Conservation (phyloP, 352 stramenopile genomes). For the Phytopythium cucurbitacearum region DNA sequence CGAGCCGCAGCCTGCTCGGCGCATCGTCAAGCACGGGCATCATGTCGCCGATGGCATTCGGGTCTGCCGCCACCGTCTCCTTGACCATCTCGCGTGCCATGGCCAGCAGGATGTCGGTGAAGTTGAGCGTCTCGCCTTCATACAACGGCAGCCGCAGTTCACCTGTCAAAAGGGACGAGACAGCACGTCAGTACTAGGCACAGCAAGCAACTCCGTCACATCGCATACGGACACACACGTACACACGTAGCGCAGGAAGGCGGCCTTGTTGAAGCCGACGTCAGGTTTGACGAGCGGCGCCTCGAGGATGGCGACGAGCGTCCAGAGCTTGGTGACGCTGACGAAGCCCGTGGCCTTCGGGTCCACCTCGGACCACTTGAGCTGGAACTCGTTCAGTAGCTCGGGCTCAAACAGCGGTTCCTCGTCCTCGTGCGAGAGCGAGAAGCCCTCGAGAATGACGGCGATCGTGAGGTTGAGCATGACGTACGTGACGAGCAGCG, state of each 20-base stretch:
- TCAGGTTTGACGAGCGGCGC: slow-evolving; percentile 67
- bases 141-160: slow-evolving; percentile 78
- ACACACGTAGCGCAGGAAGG: slow-evolving; percentile 60
- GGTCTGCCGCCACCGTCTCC: slow-evolving; percentile 37
- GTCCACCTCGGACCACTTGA: slow-evolving; percentile 88
- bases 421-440: slow-evolving; percentile 75
- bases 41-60: slow-evolving; percentile 42
- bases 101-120: slow-evolving; percentile 83
- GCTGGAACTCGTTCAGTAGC: slow-evolving; percentile 87
- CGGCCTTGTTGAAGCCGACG: slow-evolving; percentile 31
- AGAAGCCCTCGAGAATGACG: slow-evolving; percentile 92
- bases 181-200: slow-evolving; percentile 2
- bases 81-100: slow-evolving; percentile 81
- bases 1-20: slow-evolving; percentile 31
- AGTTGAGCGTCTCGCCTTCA: slow-evolving; percentile 77
- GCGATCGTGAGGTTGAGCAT: slow-evolving; percentile 94
- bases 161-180: slow-evolving; percentile 17
- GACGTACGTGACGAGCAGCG: slow-evolving; percentile 91
- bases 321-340: slow-evolving; percentile 57
- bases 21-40: slow-evolving; percentile 25
- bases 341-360: slow-evolving; percentile 84
- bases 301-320: slow-evolving; percentile 73
- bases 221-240: slow-evolving; percentile 14
- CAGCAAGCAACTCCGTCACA: not conserved
- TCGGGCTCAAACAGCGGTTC: slow-evolving; percentile 86